phyloP scores from a whole-genome alignment of 179 eudicot species.

The Silene noctiflora region DNA sequence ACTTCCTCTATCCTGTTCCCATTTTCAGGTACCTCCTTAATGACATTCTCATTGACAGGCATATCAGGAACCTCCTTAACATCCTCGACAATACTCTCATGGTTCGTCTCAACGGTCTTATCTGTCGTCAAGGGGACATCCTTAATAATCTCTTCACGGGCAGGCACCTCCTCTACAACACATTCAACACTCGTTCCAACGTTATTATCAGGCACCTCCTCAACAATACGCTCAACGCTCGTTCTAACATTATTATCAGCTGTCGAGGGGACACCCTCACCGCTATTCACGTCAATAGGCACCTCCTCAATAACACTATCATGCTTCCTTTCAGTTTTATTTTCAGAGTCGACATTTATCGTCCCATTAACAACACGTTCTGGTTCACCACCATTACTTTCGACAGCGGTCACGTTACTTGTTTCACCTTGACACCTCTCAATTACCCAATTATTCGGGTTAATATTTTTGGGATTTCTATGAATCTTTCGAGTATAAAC shows the following conservation, averaged over 20 bases:
- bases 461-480: slow-evolving; percentile 18
- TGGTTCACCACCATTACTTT: not conserved
- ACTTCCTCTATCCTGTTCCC: not conserved
- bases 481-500: slow-evolving; percentile 46
- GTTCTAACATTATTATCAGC: not conserved
- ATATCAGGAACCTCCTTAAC: too few relatives aligned
- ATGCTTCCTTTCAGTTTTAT: not conserved
- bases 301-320: slow-evolving; percentile 2
- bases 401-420: not conserved
- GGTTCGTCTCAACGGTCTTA: not conserved
- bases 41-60: not conserved
- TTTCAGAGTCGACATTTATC: not conserved
- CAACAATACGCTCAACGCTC: not conserved
- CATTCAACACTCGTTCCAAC: not conserved
- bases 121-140: too few relatives aligned
- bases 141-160: too few relatives aligned
- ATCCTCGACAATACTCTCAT: slow-evolving; percentile 11
- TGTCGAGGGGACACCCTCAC: not conserved
- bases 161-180: not conserved
- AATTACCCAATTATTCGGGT: not conserved
- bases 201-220: not conserved
- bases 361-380: not conserved
- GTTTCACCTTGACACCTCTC: slow-evolving; percentile 11
- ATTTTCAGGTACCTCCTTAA: not conserved
- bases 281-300: not conserved